Evolutionary conservation across 805 yeast species (phyloP).

Genomic region (Nakazawaea laoshanensis): DNA sequence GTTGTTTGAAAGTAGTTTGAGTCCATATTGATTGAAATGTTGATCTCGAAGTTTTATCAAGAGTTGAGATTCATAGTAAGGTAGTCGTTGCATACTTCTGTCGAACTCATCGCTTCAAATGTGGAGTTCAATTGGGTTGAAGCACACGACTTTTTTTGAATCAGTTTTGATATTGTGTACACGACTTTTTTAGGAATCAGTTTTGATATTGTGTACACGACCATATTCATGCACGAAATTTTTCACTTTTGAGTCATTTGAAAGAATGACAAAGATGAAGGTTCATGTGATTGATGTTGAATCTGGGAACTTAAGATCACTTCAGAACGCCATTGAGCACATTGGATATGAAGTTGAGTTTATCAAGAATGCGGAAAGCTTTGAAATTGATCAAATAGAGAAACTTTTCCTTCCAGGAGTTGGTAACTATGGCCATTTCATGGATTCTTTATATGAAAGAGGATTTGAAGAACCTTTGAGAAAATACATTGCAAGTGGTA

Average conservation of each 20-base stretch:
- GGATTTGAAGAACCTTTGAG: slow-evolving; percentile 60
- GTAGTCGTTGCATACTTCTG: too few relatives aligned
- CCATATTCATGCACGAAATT: too few relatives aligned
- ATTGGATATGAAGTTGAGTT: slow-evolving; percentile 65
- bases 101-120: too few relatives aligned
- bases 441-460: slow-evolving; percentile 53
- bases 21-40: slow-evolving; percentile 6
- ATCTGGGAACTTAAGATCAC: slow-evolving; percentile 88
- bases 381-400: slow-evolving; percentile 36
- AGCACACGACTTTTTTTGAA: too few relatives aligned
- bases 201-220: too few relatives aligned
- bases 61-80: slow-evolving; percentile 2
- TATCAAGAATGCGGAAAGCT: slow-evolving; percentile 52
- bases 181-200: too few relatives aligned
- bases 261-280: slow-evolving; percentile 14
- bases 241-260: too few relatives aligned
- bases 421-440: slow-evolving; percentile 94
- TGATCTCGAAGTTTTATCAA: slow-evolving; percentile 3
- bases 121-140: too few relatives aligned
- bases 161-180: too few relatives aligned
- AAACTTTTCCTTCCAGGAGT: slow-evolving; percentile 88
- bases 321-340: slow-evolving; percentile 75
- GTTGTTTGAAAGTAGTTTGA: not conserved
- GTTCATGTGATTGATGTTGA: slow-evolving; percentile 87
- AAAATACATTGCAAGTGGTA: slow-evolving; percentile 65